Evolutionary conservation across 805 yeast species (phyloP).

Genomic region (Lachancea lanzarotensis): DNA sequence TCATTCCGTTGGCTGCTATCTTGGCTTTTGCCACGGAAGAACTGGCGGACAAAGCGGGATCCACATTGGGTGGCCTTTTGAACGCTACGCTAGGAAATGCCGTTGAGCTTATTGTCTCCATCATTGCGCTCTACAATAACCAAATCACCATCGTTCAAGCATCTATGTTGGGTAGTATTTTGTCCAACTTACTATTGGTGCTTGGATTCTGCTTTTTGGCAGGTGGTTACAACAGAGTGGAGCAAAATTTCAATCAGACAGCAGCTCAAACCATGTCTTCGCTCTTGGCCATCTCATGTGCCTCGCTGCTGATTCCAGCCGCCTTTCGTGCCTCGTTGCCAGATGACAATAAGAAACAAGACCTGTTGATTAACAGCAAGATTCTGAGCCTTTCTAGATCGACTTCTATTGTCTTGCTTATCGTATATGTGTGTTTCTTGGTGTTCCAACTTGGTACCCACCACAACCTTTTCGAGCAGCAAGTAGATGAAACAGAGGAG

Average conservation of each 20-base stretch:
- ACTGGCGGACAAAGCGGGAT: constrained; percentile 78
- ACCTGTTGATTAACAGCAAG: constrained; percentile 31
- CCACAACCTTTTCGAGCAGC: constrained; percentile 60
- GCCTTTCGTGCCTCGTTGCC: constrained; percentile 85
- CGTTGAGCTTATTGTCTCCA: constrained; percentile 89
- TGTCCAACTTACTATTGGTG: constrained; percentile 82
- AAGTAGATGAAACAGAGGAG: constrained; percentile 37
- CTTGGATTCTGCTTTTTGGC: constrained; percentile 92
- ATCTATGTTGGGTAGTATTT: constrained; percentile 90
- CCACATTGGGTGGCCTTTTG: constrained; percentile 86
- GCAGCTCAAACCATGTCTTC: constrained; percentile 98
- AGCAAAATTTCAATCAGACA: constrained; percentile 87
- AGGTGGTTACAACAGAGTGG: constrained; percentile 83
- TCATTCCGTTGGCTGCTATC: constrained; percentile 85
- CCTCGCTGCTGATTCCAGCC: constrained; percentile 88
- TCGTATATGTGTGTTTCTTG: constrained; percentile 71
- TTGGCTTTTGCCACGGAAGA: constrained; percentile 93
- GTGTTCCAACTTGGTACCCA: constrained; percentile 89
- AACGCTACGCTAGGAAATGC: constrained; percentile 98
- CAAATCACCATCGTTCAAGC: constrained; percentile 95
- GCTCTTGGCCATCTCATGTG: constrained; percentile 81
- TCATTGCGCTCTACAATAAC: constrained; percentile 78
- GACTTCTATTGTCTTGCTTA: constrained; percentile 69
- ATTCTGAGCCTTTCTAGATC: constrained; percentile 79
- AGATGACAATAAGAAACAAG: constrained; percentile 34